These are phyloP conservation scores for Starmerella bombi DNA, from an alignment of 805 yeast genomes.

Conservation along the genomic window DNA sequence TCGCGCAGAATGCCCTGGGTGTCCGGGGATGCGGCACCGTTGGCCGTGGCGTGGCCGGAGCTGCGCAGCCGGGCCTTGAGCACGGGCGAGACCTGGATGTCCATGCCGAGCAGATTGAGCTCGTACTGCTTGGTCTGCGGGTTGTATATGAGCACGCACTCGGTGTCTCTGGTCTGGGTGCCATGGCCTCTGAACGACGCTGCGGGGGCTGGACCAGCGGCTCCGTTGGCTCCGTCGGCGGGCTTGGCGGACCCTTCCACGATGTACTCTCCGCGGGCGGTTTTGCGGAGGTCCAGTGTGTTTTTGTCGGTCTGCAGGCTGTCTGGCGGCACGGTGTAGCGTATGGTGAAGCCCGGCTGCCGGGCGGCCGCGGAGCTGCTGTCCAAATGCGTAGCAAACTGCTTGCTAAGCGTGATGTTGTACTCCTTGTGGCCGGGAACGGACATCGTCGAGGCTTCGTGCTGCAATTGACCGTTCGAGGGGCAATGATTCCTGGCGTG, in stretches of 20 bases:
- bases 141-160: constrained; percentile 71
- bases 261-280: constrained; percentile 13
- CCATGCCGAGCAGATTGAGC: constrained; percentile 20
- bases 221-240: not conserved
- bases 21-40: not conserved
- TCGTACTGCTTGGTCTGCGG: constrained; percentile 33
- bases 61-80: constrained; percentile 9
- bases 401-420: constrained; percentile 5
- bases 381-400: too few species aligned
- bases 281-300: constrained; percentile 12
- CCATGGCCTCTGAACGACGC: constrained; percentile 22
- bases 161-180: constrained; percentile 27
- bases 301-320: not conserved
- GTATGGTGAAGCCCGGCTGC: constrained; percentile 9
- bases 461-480: too few species aligned
- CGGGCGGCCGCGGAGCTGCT: too few species aligned
- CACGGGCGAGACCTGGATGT: constrained; percentile 14
- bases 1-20: not conserved
- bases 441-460: too few species aligned
- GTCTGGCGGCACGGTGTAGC: constrained; percentile 17
- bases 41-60: not conserved
- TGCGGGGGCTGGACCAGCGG: not conserved
- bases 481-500: too few species aligned
- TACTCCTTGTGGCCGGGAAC: not conserved
- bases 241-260: constrained; percentile 4